Percentiles rank a stretch among this genome's conserved stretches.
Conservation (phyloP, 2,329 filamentous ascomycete species). For the Xylariales sp. region DNA sequence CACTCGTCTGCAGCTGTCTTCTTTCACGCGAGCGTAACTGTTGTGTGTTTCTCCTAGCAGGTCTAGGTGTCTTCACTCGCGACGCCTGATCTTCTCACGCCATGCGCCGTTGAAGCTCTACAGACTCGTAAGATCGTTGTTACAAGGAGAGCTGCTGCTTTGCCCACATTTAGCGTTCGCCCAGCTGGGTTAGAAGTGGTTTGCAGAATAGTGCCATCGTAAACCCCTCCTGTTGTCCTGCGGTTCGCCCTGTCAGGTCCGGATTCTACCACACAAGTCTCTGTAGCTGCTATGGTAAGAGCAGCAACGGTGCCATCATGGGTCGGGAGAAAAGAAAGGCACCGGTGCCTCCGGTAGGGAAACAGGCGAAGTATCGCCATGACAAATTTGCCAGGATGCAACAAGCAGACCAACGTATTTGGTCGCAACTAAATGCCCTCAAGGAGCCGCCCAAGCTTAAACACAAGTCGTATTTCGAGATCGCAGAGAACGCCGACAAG, state of each 20-base stretch:
- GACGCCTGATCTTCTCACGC: slow-evolving; percentile 4
- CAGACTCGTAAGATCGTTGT: slow-evolving; percentile 3
- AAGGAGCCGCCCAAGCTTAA: slow-evolving; percentile 40
- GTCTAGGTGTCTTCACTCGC: slow-evolving; percentile 5
- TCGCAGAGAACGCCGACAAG: slow-evolving; percentile 61
- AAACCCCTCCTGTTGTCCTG: slow-evolving; percentile 7
- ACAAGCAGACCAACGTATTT: slow-evolving; percentile 19
- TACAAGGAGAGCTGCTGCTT: slow-evolving; percentile 4
- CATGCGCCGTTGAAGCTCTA: slow-evolving; percentile 6
- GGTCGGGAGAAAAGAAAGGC: slow-evolving; percentile 26
- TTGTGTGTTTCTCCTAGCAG: slow-evolving; percentile 5
- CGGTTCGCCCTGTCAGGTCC: slow-evolving; percentile 12
- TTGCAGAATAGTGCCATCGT: slow-evolving; percentile 3
- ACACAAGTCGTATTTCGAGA: slow-evolving; percentile 60
- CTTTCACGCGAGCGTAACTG: too few species aligned
- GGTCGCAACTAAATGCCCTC: slow-evolving; percentile 23
- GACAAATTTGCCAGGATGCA: slow-evolving; percentile 22
- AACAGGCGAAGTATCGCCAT: slow-evolving; percentile 20
- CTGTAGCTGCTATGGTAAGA: slow-evolving; percentile 26
- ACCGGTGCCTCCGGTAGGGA: slow-evolving; percentile 18
- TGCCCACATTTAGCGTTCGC: slow-evolving; percentile 4
- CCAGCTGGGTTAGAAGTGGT: slow-evolving; percentile 5
- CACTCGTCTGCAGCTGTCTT: too few species aligned
- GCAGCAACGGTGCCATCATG: slow-evolving; percentile 24
- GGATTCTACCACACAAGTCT: slow-evolving; percentile 7